Evolutionary conservation across 306 rosid species (phyloP), one percentile per base, ranked within the genome.

Genomic region (Abrus pulchellus): DNA sequence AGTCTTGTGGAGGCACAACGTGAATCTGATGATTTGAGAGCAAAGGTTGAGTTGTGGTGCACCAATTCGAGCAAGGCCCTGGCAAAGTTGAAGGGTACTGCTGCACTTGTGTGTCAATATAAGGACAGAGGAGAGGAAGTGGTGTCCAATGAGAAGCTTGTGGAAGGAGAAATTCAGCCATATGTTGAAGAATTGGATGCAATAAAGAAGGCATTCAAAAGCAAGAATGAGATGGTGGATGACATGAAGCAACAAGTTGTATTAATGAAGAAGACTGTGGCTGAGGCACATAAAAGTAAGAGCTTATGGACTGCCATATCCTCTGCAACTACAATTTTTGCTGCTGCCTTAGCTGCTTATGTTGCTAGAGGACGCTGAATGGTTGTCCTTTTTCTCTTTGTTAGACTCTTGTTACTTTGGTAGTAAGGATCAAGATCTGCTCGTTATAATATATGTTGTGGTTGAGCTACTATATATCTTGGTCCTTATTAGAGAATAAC

Each of bases 291-390:
- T 9, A 89, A 80, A 89, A 87, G 75, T 83, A 90, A 85, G 83
- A 84, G 80, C 57, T 82, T 95, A 8, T 93, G 89, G 93, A 81
- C 94, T 47, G 40, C 82, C 57, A 65, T 93, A 68, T 87, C 94
- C 7, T 88, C 97, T 47, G 97, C 92, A 20, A 82, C 94, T 43
- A 85, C 97, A 40, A 45, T 90, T 54, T 32, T 93, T 43, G 97
- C 89, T 40, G 97, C 94, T 29, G 96, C 83, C 0, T 76, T 93
- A 3, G 82, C 90, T 78, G 89, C 94, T 3, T 89, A 91, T 82
- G 89, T 80, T 75, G 86, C 96, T 29, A 93, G 79, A 86, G 88
- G 87, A 3, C 95, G 87, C 88, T 91, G 82, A 93, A 76, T 1
- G n/a, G 54, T 61, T 70, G 9, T 61, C 77, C 64, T 49, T 74